A percentile compares a stretch with the other conserved stretches of the same genome.
phyloP scores from a whole-genome alignment of 345 rosid genomes.

The Populus simonii region DNA sequence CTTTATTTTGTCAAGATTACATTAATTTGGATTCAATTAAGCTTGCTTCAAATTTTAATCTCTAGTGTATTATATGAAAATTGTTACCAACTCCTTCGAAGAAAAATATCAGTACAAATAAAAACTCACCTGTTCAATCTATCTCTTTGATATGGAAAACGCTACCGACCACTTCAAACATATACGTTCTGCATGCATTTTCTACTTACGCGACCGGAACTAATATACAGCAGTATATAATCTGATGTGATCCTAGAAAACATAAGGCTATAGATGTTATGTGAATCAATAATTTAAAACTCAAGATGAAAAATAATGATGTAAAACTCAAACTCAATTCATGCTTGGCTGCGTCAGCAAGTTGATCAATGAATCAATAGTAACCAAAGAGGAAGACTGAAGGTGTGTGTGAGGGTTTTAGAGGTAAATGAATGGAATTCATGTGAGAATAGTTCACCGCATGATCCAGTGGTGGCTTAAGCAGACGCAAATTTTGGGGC shows the following conservation, averaged over 20 bases:
- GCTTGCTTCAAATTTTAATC: background rate
- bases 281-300: background rate
- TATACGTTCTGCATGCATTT: too few species aligned
- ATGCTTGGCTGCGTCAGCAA: background rate
- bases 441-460: background rate
- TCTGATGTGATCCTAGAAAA: background rate
- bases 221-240: too few species aligned
- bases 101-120: background rate
- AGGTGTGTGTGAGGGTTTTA: background rate
- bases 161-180: too few species aligned
- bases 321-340: background rate
- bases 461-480: background rate
- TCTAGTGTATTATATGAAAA: too few species aligned
- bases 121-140: background rate
- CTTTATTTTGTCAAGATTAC: background rate
- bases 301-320: background rate
- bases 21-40: background rate
- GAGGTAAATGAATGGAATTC: background rate
- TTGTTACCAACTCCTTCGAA: background rate
- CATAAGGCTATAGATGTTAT: background rate
- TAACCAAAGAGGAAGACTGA: background rate
- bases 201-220: too few species aligned
- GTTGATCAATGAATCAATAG: background rate
- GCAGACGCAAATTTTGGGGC: background rate
- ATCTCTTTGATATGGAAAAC: background rate